Base-by-base conservation (phyloP, 202 grass and related monocot genomes). In the Dendrocalamus latiflorus region DNA sequence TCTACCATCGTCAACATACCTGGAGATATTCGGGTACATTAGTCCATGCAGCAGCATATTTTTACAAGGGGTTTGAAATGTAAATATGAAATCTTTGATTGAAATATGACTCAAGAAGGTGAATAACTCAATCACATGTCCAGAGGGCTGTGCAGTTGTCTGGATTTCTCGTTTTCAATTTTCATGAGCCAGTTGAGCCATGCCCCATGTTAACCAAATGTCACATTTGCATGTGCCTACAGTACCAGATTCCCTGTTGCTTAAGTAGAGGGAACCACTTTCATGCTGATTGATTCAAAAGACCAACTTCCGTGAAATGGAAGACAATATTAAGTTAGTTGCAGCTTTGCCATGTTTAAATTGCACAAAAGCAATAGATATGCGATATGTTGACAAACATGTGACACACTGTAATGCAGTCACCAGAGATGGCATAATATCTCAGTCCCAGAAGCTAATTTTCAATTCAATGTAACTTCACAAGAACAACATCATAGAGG, bases 11-110 rank as follows among this genome's bases (percentile, higher is more conserved):
- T n/a, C n/a, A n/a, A n/a, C n/a, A n/a, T n/a, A 98, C 89, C 96
- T 98, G 87, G 36, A 84, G 47, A 90, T 54, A 90, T 54, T 68
- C 16, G 45, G 10, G 72, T n/a, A 41, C 28, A 74, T 86, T 79
- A 76, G 16, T 57, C 39, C 45, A 81, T 51, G 72, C 8, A 49
- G 25, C 5, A 44, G 48, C 63, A 57, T 43, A 60, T 63, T 9
- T 77, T 70, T 55, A 20, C 4, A n/a, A 83, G 33, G n/a, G 26
- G 20, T 14, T 22, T 48, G 33, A 43, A 73, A 79, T 53, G 16
- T 38, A 80, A 79, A 60, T 67, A 57, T 58, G 26, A 48, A 11
- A 64, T 80, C 21, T 58, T 38, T 18, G 8, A 38, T 10, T 60
- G 56, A 13, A 72, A 50, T 24, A 68, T 28, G 13, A 63, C 15